phyloP scores from a whole-genome alignment of 176 grass and related monocot genomes.

The Cenchrus fungigraminus region DNA sequence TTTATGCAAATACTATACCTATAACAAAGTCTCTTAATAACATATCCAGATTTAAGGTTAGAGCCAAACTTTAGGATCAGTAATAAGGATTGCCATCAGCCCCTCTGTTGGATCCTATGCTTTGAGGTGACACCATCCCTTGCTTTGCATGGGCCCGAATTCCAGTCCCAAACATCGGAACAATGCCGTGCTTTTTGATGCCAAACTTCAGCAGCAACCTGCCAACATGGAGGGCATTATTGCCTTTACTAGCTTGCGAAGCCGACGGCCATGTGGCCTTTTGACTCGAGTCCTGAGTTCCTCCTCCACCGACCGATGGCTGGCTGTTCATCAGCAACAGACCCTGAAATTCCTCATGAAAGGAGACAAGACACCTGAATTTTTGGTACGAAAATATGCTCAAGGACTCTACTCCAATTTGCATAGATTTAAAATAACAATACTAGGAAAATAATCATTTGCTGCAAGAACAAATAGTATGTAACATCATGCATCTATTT shows the following conservation, averaged over 20 bases:
- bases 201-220: constrained; percentile 39
- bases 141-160: constrained; percentile 9
- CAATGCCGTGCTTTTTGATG: constrained; percentile 29
- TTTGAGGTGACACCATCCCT: constrained; percentile 30
- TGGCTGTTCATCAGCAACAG: constrained; percentile 1
- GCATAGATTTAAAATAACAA: background rate
- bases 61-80: background rate
- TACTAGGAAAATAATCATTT: background rate
- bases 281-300: background rate
- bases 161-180: constrained; percentile 26
- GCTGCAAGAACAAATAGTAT: background rate
- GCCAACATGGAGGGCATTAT: constrained; percentile 21
- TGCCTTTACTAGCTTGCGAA: background rate
- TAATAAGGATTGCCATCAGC: background rate
- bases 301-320: background rate
- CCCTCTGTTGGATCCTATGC: constrained; percentile 42
- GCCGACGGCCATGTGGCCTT: background rate
- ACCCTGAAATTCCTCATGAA: constrained; percentile 20
- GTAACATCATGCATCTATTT: background rate
- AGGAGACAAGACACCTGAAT: background rate
- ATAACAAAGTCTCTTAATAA: background rate
- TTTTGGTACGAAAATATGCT: background rate
- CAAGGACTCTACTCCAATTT: background rate
- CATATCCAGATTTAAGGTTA: background rate
- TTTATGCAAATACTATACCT: background rate